Evolutionary conservation across 2,329 filamentous ascomycete genomes (phyloP).

Genomic region (Eurotiales sp.): DNA sequence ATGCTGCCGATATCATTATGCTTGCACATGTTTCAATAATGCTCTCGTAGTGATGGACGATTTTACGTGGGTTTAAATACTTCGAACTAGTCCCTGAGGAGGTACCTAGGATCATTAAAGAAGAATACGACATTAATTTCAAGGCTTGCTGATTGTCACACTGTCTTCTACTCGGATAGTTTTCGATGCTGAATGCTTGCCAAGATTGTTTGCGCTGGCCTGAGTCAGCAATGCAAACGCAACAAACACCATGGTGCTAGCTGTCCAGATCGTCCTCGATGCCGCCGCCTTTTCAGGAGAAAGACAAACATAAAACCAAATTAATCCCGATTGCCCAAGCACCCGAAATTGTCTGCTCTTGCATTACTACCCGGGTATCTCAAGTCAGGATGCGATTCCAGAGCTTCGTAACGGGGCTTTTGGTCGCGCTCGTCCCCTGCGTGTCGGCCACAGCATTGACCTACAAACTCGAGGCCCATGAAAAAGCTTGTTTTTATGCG

Average conservation of each 20-base stretch:
- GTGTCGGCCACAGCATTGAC: constrained; percentile 87
- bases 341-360: not conserved
- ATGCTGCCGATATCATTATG: not conserved
- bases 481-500: constrained; percentile 94
- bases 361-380: too few relatives aligned
- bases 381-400: constrained; percentile 63
- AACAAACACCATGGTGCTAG: constrained; percentile 14
- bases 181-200: too few relatives aligned
- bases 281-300: constrained; percentile 12
- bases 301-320: constrained; percentile 11
- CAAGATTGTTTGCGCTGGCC: not conserved
- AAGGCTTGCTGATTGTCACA: not conserved
- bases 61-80: not conserved
- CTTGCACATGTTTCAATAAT: constrained; percentile 1
- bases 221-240: constrained; percentile 12
- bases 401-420: constrained; percentile 60
- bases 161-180: too few relatives aligned
- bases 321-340: not conserved
- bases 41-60: not conserved
- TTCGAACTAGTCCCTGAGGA: not conserved
- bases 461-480: constrained; percentile 84
- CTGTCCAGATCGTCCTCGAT: constrained; percentile 13
- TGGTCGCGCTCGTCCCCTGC: constrained; percentile 67
- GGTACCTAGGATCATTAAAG: not conserved
- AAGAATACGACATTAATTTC: not conserved